phyloP scores from a whole-genome alignment of 140 eudicot species.

The Cichorium intybus region DNA sequence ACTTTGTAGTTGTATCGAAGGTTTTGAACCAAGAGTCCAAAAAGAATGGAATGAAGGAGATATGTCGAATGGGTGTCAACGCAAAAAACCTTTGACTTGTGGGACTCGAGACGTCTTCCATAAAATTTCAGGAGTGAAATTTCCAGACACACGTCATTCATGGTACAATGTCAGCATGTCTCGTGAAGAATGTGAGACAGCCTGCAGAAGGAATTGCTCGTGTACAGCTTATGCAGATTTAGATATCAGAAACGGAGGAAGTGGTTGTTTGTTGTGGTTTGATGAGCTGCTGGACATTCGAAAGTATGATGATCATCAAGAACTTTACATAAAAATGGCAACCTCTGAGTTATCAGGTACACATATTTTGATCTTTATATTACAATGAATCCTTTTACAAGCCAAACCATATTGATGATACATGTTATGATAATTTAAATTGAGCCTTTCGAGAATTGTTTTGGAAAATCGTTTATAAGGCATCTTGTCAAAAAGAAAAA shows the following conservation, averaged over 20 bases:
- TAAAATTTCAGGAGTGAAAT: slow-evolving; percentile 9
- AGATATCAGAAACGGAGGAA: too few species aligned
- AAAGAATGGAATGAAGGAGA: not conserved
- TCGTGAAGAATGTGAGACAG: not conserved
- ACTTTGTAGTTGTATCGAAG: slow-evolving; percentile 1
- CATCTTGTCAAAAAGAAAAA: too few species aligned
- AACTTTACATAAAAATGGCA: slow-evolving; percentile 35
- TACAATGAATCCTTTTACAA: too few species aligned
- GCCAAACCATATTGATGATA: too few species aligned
- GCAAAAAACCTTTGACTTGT: not conserved
- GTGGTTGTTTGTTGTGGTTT: too few species aligned
- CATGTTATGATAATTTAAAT: too few species aligned
- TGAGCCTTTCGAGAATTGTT: too few species aligned
- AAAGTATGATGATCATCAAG: slow-evolving; percentile 9
- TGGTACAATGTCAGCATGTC: not conserved
- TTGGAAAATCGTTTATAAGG: too few species aligned
- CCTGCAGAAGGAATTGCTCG: not conserved
- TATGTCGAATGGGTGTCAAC: slow-evolving; percentile 15
- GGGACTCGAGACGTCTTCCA: not conserved
- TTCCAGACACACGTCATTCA: slow-evolving; percentile 14
- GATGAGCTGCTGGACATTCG: slow-evolving; percentile 35
- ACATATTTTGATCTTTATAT: not conserved
- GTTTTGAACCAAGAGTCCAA: slow-evolving; percentile 1
- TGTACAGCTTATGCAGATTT: too few species aligned
- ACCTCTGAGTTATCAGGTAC: slow-evolving; percentile 16